Evolutionary conservation across 192 early-diverging fungal species (phyloP), one percentile per base, ranked within the genome.

Genomic region (Linnemannia elongata): DNA sequence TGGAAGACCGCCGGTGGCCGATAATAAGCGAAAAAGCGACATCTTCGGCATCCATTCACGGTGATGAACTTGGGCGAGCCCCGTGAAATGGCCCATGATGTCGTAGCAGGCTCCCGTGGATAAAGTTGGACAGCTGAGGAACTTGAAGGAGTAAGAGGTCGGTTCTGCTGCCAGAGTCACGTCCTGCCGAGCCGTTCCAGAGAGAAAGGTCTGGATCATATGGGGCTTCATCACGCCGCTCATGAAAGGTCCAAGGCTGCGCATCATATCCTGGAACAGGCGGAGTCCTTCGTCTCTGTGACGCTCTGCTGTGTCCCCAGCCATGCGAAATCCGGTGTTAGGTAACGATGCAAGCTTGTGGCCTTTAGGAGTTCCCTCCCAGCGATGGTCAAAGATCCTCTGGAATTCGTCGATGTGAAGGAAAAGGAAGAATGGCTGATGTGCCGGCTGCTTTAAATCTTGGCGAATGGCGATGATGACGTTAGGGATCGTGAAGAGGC

Each of bases 201-300:
- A 81, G 18, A 81, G 79, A 42, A 81, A 81, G 7, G 79, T 54
- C 52, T 81, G 79, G 6, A 81, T 52, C 57, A 81, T 75, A 73
- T 71, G 4, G 38, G 75, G 75, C 36, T 36, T 27, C 30, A 75
- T 74, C 30, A 30, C 57, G 0, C 79, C 73, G 33, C 39, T 4
- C 38, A 39, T 39, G 38, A 3, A 39, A 39, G 38, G 38, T 39
- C 38, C 38, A 5, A 39, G 38, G 0, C 3, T 3, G 6, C 38
- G 38, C 38, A 39, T 39, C 38, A 39, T 39, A 39, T 39, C 3
- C 38, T 39, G 38, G 38, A 39, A 39, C 38, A 39, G 0, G 38
- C 6, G 3, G 38, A 39, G 38, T 3, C 38, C 38, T 39, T 76
- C 57, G 4, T 17, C 1, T 44, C 36, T 76, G 57, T 76, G 57